Percentiles rank a stretch among this genome's conserved stretches.
phyloP scores from a whole-genome alignment of 2,329 filamentous ascomycete genomes.

The Colletotrichum navitas region DNA sequence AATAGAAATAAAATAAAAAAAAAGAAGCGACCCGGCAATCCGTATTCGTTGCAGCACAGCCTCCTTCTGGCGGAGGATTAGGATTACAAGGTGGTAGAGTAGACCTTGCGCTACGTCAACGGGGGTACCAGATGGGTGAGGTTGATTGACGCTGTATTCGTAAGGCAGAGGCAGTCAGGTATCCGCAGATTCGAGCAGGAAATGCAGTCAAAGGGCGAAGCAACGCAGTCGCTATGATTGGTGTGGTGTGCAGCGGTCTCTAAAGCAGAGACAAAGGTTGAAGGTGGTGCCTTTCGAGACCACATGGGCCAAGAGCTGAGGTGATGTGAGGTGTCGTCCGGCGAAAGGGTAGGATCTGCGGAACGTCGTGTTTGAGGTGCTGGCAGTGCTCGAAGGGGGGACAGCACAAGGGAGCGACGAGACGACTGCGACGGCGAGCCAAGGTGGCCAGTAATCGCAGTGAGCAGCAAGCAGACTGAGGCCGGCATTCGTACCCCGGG shows the following conservation, averaged over 20 bases:
- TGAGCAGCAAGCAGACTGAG: neutral
- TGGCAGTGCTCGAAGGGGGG: slow-evolving; percentile 32
- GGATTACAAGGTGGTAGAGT: slow-evolving; percentile 39
- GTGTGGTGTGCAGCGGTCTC: slow-evolving; percentile 27
- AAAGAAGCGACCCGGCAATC: slow-evolving; percentile 40
- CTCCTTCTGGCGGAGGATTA: slow-evolving; percentile 46
- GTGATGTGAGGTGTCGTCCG: slow-evolving; percentile 34
- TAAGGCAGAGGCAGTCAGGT: neutral
- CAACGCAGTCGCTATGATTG: slow-evolving; percentile 41
- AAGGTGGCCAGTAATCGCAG: slow-evolving; percentile 8
- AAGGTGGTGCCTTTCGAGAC: slow-evolving; percentile 15
- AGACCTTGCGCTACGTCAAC: slow-evolving; percentile 40
- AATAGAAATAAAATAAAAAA: neutral
- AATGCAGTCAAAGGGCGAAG: slow-evolving; percentile 25
- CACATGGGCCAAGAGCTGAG: slow-evolving; percentile 24
- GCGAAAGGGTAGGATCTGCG: slow-evolving; percentile 40
- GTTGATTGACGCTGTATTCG: neutral
- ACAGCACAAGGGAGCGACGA: slow-evolving; percentile 33
- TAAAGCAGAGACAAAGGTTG: slow-evolving; percentile 11
- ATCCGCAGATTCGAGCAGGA: neutral
- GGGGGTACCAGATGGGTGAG: slow-evolving; percentile 16
- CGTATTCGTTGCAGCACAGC: slow-evolving; percentile 47
- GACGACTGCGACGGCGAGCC: slow-evolving; percentile 21
- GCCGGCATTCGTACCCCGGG: neutral
- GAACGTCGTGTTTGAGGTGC: slow-evolving; percentile 42